Evolutionary conservation across 345 rosid species (phyloP).

Genomic region (Laguncularia racemosa): DNA sequence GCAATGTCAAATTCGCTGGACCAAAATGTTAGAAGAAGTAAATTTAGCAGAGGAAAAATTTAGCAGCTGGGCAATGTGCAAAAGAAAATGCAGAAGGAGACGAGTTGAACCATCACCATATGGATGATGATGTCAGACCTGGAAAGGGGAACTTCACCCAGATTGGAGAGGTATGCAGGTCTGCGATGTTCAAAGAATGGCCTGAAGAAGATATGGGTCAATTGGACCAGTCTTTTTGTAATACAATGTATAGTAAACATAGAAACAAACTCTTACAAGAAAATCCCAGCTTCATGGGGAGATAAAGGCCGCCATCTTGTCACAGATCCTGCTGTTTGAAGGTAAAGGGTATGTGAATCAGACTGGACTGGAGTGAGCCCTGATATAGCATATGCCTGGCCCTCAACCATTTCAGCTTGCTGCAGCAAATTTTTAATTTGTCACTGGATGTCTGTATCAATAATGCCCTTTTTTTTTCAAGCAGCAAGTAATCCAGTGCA

Average conservation of each 20-base stretch:
- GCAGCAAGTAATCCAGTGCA: not conserved
- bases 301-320: constrained; percentile 62
- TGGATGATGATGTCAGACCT: constrained; percentile 27
- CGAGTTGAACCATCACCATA: too few species aligned
- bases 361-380: constrained; percentile 63
- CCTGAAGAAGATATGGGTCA: constrained; percentile 30
- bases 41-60: too few species aligned
- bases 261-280: constrained; percentile 40
- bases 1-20: constrained; percentile 85
- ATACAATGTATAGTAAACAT: constrained; percentile 1
- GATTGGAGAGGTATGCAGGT: constrained; percentile 39
- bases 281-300: constrained; percentile 31
- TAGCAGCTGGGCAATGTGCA: too few species aligned
- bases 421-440: constrained; percentile 24
- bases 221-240: not conserved
- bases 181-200: constrained; percentile 81
- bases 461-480: too few species aligned
- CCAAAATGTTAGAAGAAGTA: not conserved
- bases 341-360: constrained; percentile 56
- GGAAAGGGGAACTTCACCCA: constrained; percentile 73
- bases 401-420: constrained; percentile 69
- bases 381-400: constrained; percentile 58
- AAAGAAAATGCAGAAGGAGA: not conserved
- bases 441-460: not conserved
- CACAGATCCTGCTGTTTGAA: constrained; percentile 73